Percentiles rank a stretch among this genome's conserved stretches.
These are phyloP conservation scores for Termitomyces sp. DNA, from an alignment of 1,284 basidiomycete genomes.

Conservation along the genomic window DNA sequence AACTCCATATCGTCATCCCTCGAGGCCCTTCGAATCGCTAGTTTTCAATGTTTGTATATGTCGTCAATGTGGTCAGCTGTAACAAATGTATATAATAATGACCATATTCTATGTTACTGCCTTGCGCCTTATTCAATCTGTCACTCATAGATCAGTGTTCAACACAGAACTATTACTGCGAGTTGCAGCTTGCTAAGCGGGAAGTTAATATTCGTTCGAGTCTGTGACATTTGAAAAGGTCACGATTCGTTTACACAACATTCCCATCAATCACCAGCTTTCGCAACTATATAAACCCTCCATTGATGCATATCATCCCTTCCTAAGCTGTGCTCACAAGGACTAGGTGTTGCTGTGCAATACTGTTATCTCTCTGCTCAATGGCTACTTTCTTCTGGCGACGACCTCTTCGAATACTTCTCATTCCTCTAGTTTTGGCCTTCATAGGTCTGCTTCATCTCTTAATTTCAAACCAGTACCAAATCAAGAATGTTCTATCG, in stretches of 20 bases:
- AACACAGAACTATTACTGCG: too few species aligned
- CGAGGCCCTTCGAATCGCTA: background rate
- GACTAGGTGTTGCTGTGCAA: constrained; percentile 21
- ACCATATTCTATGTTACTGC: too few species aligned
- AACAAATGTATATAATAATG: background rate
- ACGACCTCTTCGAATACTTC: constrained; percentile 20
- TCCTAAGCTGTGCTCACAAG: constrained; percentile 16
- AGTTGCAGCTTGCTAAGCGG: too few species aligned
- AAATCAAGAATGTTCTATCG: constrained; percentile 46
- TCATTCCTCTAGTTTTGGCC: constrained; percentile 28
- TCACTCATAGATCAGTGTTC: too few species aligned
- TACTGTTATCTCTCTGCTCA: constrained; percentile 7
- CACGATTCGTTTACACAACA: too few species aligned
- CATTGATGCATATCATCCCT: background rate
- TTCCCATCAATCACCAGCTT: background rate
- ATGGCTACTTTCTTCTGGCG: constrained; percentile 28
- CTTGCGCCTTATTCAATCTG: too few species aligned
- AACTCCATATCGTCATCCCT: constrained; percentile 18
- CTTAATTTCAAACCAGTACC: constrained; percentile 37
- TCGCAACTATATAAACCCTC: background rate
- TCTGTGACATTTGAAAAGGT: too few species aligned
- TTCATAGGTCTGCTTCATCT: constrained; percentile 28
- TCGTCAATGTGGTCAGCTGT: background rate
- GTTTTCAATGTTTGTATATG: background rate
- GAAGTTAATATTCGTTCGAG: too few species aligned